Percentiles rank a stretch among this genome's conserved stretches.
Conservation (phyloP, 129 eudicot genomes). For the Daucus carota region DH1_v3.0 NC_030384.2:29555001-29555500, state of each 20-base stretch:
- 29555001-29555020: neutral
- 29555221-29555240: neutral
- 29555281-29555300: slow-evolving; percentile 5
- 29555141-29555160: neutral
- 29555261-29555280: neutral
- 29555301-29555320: neutral
- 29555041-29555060: neutral
- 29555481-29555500: slow-evolving; percentile 25
- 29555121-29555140: slow-evolving; percentile 1
- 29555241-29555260: neutral
- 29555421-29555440: slow-evolving; percentile 34
- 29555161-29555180: neutral
- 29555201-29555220: neutral
- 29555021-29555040: neutral
- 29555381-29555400: slow-evolving; percentile 22
- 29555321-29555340: neutral
- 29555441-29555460: slow-evolving; percentile 27
- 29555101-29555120: neutral
- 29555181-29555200: neutral
- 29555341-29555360: neutral
- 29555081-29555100: neutral
- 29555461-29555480: slow-evolving; percentile 22
- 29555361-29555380: neutral
- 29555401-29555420: slow-evolving; percentile 17
- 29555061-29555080: neutral